phyloP scores from a whole-genome alignment of 306 rosid species.

The Ziziphus jujuba region DNA sequence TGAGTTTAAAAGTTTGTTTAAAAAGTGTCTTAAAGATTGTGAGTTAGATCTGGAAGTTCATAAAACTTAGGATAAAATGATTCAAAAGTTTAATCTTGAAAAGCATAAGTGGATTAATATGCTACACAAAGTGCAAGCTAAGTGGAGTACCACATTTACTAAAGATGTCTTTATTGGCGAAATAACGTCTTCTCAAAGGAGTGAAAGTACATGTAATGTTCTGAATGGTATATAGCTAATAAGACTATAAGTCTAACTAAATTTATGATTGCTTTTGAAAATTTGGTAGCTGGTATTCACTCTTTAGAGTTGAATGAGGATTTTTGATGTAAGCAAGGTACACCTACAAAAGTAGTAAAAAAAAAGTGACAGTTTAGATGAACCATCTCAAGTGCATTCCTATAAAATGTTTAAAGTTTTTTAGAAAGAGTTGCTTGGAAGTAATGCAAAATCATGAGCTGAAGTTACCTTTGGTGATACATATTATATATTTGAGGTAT shows the following conservation, averaged over 20 bases:
- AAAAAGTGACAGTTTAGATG: background rate
- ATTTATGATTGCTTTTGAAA: background rate
- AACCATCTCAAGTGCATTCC: background rate
- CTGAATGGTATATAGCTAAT: background rate
- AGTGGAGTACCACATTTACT: background rate
- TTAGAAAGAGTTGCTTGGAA: background rate
- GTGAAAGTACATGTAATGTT: background rate
- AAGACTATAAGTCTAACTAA: background rate
- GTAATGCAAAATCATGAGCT: background rate
- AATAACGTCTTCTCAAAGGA: background rate
- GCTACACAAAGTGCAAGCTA: background rate
- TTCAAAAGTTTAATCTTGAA: too few species aligned
- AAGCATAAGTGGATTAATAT: background rate
- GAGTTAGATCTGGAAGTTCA: background rate
- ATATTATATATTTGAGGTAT: background rate
- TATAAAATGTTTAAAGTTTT: background rate
- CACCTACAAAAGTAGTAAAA: background rate
- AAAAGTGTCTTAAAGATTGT: background rate
- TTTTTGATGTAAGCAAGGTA: background rate
- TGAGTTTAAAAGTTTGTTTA: background rate
- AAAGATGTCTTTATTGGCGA: background rate
- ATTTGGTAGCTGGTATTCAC: background rate
- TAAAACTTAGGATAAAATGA: background rate
- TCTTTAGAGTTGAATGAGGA: background rate
- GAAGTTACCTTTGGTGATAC: background rate